These are phyloP conservation scores for Candida ulmi DNA, from an alignment of 805 yeast genomes.

Conservation along the genomic window DNA sequence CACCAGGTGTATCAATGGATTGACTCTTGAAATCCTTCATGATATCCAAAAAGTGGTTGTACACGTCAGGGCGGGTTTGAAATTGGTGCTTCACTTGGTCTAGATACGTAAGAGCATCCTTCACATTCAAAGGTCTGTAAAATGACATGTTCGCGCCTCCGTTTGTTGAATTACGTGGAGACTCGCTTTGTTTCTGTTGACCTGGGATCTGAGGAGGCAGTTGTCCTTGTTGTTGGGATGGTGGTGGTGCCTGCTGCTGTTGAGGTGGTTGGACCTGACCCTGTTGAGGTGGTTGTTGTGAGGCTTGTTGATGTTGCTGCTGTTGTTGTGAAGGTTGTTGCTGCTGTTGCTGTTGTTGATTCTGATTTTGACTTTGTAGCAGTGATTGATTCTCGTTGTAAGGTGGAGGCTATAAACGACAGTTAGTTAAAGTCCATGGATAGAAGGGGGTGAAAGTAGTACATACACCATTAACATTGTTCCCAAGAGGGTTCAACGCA, in stretches of 20 bases:
- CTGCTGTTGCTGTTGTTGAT: constrained; percentile 3
- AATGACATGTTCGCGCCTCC: constrained; percentile 12
- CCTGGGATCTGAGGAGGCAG: constrained; percentile 1
- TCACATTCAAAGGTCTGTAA: constrained; percentile 85
- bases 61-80: constrained; percentile 88
- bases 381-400: constrained; percentile 5
- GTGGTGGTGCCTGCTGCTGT: constrained; percentile 1
- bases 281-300: constrained; percentile 10
- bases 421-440: not conserved
- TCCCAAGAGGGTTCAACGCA: constrained; percentile 14
- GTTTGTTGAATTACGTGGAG: constrained; percentile 15
- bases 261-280: constrained; percentile 1
- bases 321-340: constrained; percentile 16
- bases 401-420: constrained; percentile 8
- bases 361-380: not conserved
- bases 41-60: constrained; percentile 91
- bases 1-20: constrained; percentile 96
- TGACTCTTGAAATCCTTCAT: constrained; percentile 99
- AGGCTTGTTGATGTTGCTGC: constrained; percentile 19
- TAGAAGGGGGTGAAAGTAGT: not conserved
- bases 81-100: constrained; percentile 95
- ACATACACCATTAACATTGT: constrained; percentile 11
- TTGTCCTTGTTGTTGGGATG: not conserved
- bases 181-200: constrained; percentile 3
- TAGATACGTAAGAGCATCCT: constrained; percentile 90